A percentile compares a stretch with the other conserved stretches of the same genome.
phyloP scores from a whole-genome alignment of 148 eudicot genomes.

The Vaccinium macrocarpon region DNA sequence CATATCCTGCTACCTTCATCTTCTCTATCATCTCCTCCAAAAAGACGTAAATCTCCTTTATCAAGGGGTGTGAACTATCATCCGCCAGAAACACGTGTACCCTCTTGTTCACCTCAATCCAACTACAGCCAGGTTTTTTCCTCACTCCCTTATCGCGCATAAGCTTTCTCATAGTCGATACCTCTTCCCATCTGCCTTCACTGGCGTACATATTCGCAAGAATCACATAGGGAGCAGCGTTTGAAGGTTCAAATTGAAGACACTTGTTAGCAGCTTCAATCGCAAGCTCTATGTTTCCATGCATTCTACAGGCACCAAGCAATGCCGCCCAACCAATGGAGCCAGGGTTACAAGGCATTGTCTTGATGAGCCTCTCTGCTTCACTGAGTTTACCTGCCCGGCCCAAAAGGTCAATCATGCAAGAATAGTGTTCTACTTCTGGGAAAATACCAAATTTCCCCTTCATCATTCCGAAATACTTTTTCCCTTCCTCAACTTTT shows the following conservation, averaged over 20 bases:
- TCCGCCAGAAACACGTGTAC: conserved; percentile 72
- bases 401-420: conserved; percentile 86
- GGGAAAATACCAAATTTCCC: conserved; percentile 52
- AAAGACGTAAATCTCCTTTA: conserved; percentile 43
- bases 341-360: conserved; percentile 65
- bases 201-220: conserved; percentile 63
- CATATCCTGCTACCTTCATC: conserved; percentile 60
- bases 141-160: conserved; percentile 55
- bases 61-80: conserved; percentile 66
- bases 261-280: conserved; percentile 60
- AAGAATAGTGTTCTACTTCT: conserved; percentile 66
- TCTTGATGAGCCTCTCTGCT: conserved; percentile 57
- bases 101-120: conserved; percentile 67
- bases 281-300: conserved; percentile 63
- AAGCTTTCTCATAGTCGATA: conserved; percentile 45
- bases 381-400: conserved; percentile 64
- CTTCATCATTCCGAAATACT: conserved; percentile 54
- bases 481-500: conserved; percentile 57
- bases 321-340: conserved; percentile 67
- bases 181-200: conserved; percentile 72
- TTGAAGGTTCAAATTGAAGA: conserved; percentile 56
- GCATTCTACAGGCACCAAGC: conserved; percentile 69
- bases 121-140: conserved; percentile 81
- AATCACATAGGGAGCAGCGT: conserved; percentile 70
- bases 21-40: conserved; percentile 48